A percentile compares a stretch with the other conserved stretches of the same genome.
phyloP scores from a whole-genome alignment of 2,329 filamentous ascomycete genomes.

The Colletotrichum endophyticum region DNA sequence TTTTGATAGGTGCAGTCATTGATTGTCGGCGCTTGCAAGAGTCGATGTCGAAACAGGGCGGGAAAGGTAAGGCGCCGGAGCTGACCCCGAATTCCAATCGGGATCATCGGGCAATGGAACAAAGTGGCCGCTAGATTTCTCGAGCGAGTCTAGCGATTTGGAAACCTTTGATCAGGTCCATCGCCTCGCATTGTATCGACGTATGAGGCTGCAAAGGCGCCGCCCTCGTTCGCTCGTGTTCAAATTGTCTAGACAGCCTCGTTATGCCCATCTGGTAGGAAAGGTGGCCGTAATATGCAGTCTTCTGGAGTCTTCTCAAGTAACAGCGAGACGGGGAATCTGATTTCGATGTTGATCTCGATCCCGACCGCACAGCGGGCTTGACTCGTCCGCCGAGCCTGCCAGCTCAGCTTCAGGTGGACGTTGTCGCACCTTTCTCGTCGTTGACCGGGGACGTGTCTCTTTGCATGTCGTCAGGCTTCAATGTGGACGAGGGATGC shows the following conservation, averaged over 20 bases:
- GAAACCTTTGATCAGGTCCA: background rate
- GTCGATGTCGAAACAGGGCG: background rate
- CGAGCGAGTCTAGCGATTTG: background rate
- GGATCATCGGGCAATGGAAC: background rate
- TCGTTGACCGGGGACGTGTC: background rate
- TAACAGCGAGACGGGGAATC: background rate
- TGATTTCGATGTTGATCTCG: background rate
- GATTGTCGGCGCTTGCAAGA: too few relatives aligned
- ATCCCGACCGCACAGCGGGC: background rate
- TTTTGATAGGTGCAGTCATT: background rate
- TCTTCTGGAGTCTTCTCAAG: background rate
- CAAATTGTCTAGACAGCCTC: background rate
- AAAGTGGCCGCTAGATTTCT: background rate
- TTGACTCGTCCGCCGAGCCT: background rate
- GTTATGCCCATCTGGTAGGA: background rate
- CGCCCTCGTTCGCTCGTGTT: background rate
- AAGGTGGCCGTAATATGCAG: background rate
- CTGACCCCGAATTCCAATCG: background rate
- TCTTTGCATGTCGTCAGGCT: background rate
- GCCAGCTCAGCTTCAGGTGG: conserved; percentile 7
- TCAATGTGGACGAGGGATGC: background rate
- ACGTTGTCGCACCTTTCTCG: background rate
- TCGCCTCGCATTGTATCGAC: background rate
- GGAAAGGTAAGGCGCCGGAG: background rate
- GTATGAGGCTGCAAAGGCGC: background rate